Conservation (phyloP, 179 eudicot species). For the Beta corolliflora region DNA sequence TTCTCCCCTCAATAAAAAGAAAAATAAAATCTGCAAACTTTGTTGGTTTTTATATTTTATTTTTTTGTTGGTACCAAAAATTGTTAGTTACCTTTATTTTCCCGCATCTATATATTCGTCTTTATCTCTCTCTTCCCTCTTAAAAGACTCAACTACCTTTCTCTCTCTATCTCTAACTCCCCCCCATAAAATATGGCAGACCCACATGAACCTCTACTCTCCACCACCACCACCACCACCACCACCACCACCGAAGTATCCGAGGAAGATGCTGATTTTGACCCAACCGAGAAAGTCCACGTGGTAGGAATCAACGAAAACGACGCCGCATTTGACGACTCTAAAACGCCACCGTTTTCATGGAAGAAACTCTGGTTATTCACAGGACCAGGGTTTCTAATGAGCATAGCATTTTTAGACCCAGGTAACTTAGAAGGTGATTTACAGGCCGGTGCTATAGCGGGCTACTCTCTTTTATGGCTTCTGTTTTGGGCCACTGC, state of each 20-base stretch:
- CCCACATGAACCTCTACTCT: conserved; percentile 7
- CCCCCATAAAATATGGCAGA: neutral
- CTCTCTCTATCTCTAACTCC: neutral
- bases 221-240: neutral
- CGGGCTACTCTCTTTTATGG: conserved; percentile 86
- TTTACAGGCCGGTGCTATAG: conserved; percentile 82
- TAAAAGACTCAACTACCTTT: neutral
- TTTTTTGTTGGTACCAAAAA: too few relatives aligned
- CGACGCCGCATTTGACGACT: conserved; percentile 25
- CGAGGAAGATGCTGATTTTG: conserved; percentile 41
- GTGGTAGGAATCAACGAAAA: conserved; percentile 30
- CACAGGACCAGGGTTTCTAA: conserved; percentile 86
- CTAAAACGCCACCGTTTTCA: conserved; percentile 63
- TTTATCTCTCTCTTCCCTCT: neutral
- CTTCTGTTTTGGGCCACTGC: conserved; percentile 83
- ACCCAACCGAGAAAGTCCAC: conserved; percentile 58
- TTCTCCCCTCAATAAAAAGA: neutral
- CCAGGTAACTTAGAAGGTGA: conserved; percentile 93
- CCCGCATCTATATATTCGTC: conserved; percentile 15
- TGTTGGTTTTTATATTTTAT: too few relatives aligned
- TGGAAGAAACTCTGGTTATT: conserved; percentile 86
- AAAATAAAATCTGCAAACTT: neutral
- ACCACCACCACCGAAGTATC: neutral
- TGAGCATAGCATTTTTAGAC: conserved; percentile 91
- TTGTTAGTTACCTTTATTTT: neutral